Conservation (phyloP, 164 flowering plant genomes). For the Sextonia rubra region DNA sequence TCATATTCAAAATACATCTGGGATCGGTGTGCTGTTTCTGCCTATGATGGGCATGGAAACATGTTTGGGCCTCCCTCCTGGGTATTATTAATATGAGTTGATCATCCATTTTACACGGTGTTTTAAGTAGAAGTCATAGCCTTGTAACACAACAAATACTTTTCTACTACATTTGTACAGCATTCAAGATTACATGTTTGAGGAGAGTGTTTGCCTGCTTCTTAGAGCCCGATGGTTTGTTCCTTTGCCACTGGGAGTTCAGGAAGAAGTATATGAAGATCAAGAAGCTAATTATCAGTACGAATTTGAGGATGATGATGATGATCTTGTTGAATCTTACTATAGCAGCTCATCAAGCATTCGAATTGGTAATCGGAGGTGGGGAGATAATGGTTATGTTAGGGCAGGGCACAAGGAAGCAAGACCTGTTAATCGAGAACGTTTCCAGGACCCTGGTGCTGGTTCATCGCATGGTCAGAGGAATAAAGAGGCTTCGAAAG, state of each 20-base stretch:
- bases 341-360: slow-evolving; percentile 38
- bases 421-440: slow-evolving; percentile 44
- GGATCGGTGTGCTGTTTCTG: no score
- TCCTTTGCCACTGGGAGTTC: slow-evolving; percentile 48
- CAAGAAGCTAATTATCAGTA: slow-evolving; percentile 5
- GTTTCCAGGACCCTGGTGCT: slow-evolving; percentile 34
- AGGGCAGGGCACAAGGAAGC: slow-evolving; percentile 83
- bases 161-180: slow-evolving; percentile 25
- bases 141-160: no score
- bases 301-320: slow-evolving; percentile 52
- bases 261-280: slow-evolving; percentile 34
- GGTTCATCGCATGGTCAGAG: slow-evolving; percentile 50
- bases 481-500: slow-evolving; percentile 28
- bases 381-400: slow-evolving; percentile 90
- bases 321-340: slow-evolving; percentile 43
- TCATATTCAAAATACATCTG: no score
- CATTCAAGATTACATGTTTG: slow-evolving; percentile 83
- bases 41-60: no score
- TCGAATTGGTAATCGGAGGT: slow-evolving; percentile 80
- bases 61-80: no score
- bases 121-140: no score
- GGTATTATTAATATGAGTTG: no score
- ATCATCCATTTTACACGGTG: no score
- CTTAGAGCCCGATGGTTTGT: slow-evolving; percentile 86
- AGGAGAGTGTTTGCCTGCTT: slow-evolving; percentile 93